A percentile compares a stretch with the other conserved stretches of the same genome.
phyloP scores from a whole-genome alignment of 1,139 yeast genomes.

The Hyphopichia buzzinii region DNA sequence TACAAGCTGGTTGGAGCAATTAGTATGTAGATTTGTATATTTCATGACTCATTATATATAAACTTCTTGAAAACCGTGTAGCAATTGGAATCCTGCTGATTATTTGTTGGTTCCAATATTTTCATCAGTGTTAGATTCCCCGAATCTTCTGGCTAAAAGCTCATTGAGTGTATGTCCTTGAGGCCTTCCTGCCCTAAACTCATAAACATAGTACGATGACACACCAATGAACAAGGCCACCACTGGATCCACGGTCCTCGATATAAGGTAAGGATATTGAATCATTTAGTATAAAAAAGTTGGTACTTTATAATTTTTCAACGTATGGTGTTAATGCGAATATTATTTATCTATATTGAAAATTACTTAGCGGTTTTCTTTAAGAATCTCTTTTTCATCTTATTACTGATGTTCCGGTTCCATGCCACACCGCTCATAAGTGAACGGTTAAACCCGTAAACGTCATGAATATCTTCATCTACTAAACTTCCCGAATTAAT shows the following conservation, averaged over 20 bases:
- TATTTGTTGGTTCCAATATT: too few species aligned
- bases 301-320: too few species aligned
- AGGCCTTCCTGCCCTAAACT: slow-evolving; percentile 50
- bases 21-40: background rate
- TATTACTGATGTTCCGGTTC: slow-evolving; percentile 53
- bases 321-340: too few species aligned
- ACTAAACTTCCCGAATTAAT: slow-evolving; percentile 15
- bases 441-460: slow-evolving; percentile 49
- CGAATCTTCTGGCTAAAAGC: slow-evolving; percentile 32
- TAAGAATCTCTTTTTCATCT: slow-evolving; percentile 45
- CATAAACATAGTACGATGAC: slow-evolving; percentile 59
- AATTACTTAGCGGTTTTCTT: slow-evolving; percentile 10
- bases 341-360: too few species aligned
- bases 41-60: slow-evolving; percentile 13
- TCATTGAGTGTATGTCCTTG: slow-evolving; percentile 59
- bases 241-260: slow-evolving; percentile 52
- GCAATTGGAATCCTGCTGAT: too few species aligned
- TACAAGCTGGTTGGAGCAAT: slow-evolving; percentile 29
- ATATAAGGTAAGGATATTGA: slow-evolving; percentile 41
- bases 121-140: too few species aligned
- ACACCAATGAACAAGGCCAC: slow-evolving; percentile 59
- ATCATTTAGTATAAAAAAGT: slow-evolving; percentile 11
- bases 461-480: slow-evolving; percentile 41
- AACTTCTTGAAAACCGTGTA: slow-evolving; percentile 11
- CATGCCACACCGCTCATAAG: slow-evolving; percentile 57